Evolutionary conservation across 192 early-diverging fungal genomes (phyloP).

Genomic region (Umbelopsis sp.): DNA sequence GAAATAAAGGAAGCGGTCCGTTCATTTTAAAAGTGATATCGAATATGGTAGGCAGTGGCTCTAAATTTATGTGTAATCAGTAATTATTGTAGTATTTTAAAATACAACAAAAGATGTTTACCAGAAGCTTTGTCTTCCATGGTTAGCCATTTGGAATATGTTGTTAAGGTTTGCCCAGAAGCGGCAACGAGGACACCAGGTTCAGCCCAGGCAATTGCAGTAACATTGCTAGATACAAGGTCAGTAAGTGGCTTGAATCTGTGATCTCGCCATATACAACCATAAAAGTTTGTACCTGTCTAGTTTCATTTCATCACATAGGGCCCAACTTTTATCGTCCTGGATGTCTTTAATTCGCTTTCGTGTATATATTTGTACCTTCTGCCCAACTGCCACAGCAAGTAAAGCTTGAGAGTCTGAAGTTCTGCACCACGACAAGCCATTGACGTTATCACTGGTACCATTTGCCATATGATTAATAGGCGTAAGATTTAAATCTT

Average conservation of each 20-base stretch:
- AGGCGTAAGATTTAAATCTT: no score
- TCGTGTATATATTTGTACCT: constrained; percentile 64
- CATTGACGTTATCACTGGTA: constrained; percentile 56
- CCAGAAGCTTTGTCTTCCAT: constrained; percentile 44
- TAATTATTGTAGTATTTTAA: constrained; percentile 1
- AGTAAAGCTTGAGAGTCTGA: constrained; percentile 74
- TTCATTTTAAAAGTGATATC: constrained; percentile 53
- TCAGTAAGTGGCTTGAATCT: no score
- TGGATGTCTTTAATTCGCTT: constrained; percentile 43
- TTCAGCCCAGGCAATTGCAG: constrained; percentile 52
- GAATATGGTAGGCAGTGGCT: constrained; percentile 50
- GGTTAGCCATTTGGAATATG: constrained; percentile 71
- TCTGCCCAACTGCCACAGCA: constrained; percentile 56
- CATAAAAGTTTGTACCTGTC: constrained; percentile 35
- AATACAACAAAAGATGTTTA: constrained; percentile 9
- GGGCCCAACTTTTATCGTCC: constrained; percentile 48
- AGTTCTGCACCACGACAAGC: constrained; percentile 74
- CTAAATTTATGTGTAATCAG: constrained; percentile 24
- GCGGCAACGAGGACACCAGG: constrained; percentile 63
- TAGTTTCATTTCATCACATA: constrained; percentile 57
- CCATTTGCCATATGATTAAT: no score
- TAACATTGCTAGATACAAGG: not conserved
- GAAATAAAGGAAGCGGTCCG: constrained; percentile 72
- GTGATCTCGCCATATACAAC: no score
- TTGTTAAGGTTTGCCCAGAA: constrained; percentile 51